Conservation (phyloP, 805 yeast genomes). For the Candida cerambycidarum region DNA sequence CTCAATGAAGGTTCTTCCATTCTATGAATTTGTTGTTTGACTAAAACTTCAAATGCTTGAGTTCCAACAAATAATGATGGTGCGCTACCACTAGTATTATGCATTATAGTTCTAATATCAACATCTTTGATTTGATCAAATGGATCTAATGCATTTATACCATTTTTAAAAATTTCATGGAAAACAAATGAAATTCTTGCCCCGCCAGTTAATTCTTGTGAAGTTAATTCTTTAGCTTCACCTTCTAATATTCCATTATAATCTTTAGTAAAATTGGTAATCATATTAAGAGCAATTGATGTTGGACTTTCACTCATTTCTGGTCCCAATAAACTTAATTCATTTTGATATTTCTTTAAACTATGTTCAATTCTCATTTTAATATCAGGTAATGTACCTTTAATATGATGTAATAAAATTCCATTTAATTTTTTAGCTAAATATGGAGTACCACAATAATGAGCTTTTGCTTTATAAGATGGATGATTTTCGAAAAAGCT, state of each 20-base stretch:
- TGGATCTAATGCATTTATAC: slow-evolving; percentile 89
- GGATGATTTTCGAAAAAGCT: slow-evolving; percentile 85
- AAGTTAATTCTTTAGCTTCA: slow-evolving; percentile 83
- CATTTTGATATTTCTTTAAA: slow-evolving; percentile 78
- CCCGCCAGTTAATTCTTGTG: slow-evolving; percentile 93
- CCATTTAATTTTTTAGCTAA: slow-evolving; percentile 88
- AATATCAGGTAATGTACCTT: slow-evolving; percentile 72
- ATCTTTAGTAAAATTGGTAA: slow-evolving; percentile 89
- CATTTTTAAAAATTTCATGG: slow-evolving; percentile 93
- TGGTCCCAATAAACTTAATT: slow-evolving; percentile 77
- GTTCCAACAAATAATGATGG: slow-evolving; percentile 97
- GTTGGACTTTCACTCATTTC: slow-evolving; percentile 87
- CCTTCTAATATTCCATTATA: slow-evolving; percentile 90
- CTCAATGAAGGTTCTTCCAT: slow-evolving; percentile 92
- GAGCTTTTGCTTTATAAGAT: slow-evolving; percentile 88
- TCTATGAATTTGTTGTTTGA: slow-evolving; percentile 88
- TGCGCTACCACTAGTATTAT: slow-evolving; percentile 94
- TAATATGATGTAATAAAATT: slow-evolving; percentile 84
- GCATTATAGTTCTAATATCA: slow-evolving; percentile 94
- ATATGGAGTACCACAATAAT: slow-evolving; percentile 98
- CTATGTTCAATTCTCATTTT: slow-evolving; percentile 86
- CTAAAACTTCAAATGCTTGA: slow-evolving; percentile 93
- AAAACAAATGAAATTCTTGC: slow-evolving; percentile 96
- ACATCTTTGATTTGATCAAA: slow-evolving; percentile 94
- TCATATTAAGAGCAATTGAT: slow-evolving; percentile 84